Base-by-base conservation (phyloP, 306 rosid genomes). In the Sophora flavescens region DNA sequence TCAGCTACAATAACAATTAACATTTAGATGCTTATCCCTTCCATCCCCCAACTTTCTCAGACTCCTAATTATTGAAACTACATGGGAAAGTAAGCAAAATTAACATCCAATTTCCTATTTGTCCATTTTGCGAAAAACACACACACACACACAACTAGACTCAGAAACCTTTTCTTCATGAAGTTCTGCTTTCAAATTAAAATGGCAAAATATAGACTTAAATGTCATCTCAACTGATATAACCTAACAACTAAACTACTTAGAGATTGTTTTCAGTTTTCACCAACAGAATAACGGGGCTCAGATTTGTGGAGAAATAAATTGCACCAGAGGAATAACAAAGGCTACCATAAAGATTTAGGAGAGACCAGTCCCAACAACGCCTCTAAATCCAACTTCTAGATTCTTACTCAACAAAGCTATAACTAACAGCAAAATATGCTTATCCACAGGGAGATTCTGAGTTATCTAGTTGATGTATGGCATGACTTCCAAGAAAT, bases 401-500 rank as follows among this genome's bases (percentile, higher is more conserved):
- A 39, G 12, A 17, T 12, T 8, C n/a, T n/a, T n/a, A n/a, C n/a
- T 36, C 10, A 4, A 35, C 9, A 53, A 52, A 70, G 16, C 22
- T 36, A 16, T 53, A 70, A 22, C 63, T 53, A 16, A 8, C 50
- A 70, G 64, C 51, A 70, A 17, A 36, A 17, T 18, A 70, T 18
- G 57, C 11, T 63, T 38, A 53, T 36, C 14, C 22, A 11, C 1
- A 6, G 64, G 11, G 39, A 35, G 39, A 53, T 53, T 70, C 2
- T 10, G 18, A 54, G 8, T 53, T 35, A 12, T 36, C 61, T 35
- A 36, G 22, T 52, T 39, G 22, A 69, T 12, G 6, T 3, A 54
- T 18, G 58, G 28, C 51, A 11, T 11, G 6, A 48, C 17, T 48
- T 48, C 73, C 74, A 50, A 68, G 28, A 15, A n/a, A 68, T 36